Conservation (phyloP, 768 basidiomycete species). For the Cyathus striatus region DNA sequence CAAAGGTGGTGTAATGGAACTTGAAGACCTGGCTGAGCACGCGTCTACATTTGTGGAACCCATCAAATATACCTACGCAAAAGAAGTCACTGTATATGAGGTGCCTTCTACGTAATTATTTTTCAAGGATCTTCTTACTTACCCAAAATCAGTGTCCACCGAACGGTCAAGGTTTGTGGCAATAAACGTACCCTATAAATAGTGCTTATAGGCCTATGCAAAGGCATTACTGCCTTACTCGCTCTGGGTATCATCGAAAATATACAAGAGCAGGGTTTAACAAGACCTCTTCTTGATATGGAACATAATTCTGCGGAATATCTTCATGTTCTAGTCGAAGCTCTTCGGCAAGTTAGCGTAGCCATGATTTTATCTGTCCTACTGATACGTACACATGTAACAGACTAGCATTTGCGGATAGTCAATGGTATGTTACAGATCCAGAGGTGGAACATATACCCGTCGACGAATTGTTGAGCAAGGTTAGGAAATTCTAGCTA, state of each 20-base stretch:
- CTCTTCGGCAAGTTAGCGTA: slow-evolving; percentile 53
- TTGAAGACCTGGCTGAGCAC: slow-evolving; percentile 89
- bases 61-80: slow-evolving; percentile 84
- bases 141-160: slow-evolving; percentile 73
- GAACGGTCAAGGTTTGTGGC: slow-evolving; percentile 77
- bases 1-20: slow-evolving; percentile 89
- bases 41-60: slow-evolving; percentile 79
- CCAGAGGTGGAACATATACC: slow-evolving; percentile 77
- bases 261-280: slow-evolving; percentile 70
- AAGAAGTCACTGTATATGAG: slow-evolving; percentile 88
- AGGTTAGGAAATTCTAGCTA: too few species aligned
- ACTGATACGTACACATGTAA: slow-evolving; percentile 74
- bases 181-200: not conserved
- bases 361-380: slow-evolving; percentile 3
- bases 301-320: slow-evolving; percentile 92
- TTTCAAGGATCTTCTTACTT: not conserved
- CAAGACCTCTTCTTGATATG: slow-evolving; percentile 66
- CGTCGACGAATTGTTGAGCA: slow-evolving; percentile 78
- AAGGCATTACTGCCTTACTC: slow-evolving; percentile 86
- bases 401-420: slow-evolving; percentile 44
- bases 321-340: slow-evolving; percentile 82
- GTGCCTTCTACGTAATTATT: slow-evolving; percentile 28
- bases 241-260: slow-evolving; percentile 91
- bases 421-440: slow-evolving; percentile 88
- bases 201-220: not conserved